phyloP scores from a whole-genome alignment of 176 grass and related monocot species.

The Areca catechu region DNA sequence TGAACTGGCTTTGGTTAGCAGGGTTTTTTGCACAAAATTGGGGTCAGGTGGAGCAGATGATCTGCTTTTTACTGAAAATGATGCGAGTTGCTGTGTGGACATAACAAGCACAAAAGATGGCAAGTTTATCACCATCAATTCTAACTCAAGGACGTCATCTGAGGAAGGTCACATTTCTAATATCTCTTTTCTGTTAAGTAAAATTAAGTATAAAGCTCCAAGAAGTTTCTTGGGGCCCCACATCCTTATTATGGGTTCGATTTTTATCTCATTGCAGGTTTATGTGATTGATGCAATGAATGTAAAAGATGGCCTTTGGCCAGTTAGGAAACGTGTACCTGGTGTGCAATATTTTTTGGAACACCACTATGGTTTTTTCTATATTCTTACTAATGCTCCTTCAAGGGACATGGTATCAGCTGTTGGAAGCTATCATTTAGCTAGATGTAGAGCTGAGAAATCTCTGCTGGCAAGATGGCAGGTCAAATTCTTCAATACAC shows the following conservation, averaged over 20 bases:
- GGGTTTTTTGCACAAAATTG: constrained; percentile 66
- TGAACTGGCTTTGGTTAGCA: constrained; percentile 27
- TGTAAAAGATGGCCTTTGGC: constrained; percentile 52
- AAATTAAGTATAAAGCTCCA: neutral
- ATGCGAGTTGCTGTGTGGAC: constrained; percentile 71
- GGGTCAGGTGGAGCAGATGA: constrained; percentile 35
- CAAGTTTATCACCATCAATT: constrained; percentile 83
- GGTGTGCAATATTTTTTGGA: constrained; percentile 94
- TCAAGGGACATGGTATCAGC: constrained; percentile 23
- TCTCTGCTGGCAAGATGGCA: constrained; percentile 65
- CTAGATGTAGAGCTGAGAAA: constrained; percentile 65
- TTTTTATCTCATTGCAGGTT: constrained; percentile 51
- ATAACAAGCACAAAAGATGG: constrained; percentile 96
- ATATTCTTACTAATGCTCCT: constrained; percentile 89
- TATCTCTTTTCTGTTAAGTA: neutral
- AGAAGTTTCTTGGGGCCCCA: constrained; percentile 2
- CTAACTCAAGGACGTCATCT: constrained; percentile 90
- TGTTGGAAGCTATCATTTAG: constrained; percentile 64
- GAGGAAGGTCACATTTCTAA: constrained; percentile 70
- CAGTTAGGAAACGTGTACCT: constrained; percentile 50
- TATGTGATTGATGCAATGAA: constrained; percentile 67
- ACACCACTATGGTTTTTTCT: constrained; percentile 88
- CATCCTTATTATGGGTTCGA: constrained; percentile 25
- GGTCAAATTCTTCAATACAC: constrained; percentile 19
- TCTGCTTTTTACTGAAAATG: constrained; percentile 63